phyloP scores from a whole-genome alignment of 2,329 filamentous ascomycete species.

The Claviceps digitariae region DNA sequence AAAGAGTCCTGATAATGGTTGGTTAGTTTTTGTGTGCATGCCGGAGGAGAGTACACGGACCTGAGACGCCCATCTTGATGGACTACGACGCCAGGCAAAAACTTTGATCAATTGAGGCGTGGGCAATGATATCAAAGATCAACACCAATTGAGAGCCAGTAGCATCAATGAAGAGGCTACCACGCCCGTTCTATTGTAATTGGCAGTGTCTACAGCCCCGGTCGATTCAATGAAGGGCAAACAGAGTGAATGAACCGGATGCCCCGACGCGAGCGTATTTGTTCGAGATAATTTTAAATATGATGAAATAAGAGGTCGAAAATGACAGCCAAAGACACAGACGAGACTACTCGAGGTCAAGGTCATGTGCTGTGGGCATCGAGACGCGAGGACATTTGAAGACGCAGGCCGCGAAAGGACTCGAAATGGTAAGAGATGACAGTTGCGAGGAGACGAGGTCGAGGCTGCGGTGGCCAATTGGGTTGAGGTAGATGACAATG shows the following conservation, averaged over 20 bases:
- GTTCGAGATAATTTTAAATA: not conserved
- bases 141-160: not conserved
- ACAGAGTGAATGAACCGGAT: not conserved
- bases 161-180: too few species aligned
- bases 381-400: not conserved
- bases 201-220: too few species aligned
- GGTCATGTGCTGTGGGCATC: not conserved
- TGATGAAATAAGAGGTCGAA: not conserved
- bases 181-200: too few species aligned
- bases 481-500: not conserved
- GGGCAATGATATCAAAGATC: not conserved
- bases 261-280: not conserved
- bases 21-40: not conserved
- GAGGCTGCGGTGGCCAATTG: not conserved
- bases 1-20: slow-evolving; percentile 51
- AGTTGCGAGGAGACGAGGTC: not conserved
- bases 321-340: not conserved
- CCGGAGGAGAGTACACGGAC: slow-evolving; percentile 11
- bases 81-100: not conserved
- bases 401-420: not conserved
- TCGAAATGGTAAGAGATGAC: not conserved
- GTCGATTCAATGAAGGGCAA: not conserved
- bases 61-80: slow-evolving; percentile 24
- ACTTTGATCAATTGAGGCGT: not conserved
- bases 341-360: not conserved